Evolutionary conservation across 805 yeast genomes (phyloP).

Genomic region (Wickerhamiella allomyrinae): DNA sequence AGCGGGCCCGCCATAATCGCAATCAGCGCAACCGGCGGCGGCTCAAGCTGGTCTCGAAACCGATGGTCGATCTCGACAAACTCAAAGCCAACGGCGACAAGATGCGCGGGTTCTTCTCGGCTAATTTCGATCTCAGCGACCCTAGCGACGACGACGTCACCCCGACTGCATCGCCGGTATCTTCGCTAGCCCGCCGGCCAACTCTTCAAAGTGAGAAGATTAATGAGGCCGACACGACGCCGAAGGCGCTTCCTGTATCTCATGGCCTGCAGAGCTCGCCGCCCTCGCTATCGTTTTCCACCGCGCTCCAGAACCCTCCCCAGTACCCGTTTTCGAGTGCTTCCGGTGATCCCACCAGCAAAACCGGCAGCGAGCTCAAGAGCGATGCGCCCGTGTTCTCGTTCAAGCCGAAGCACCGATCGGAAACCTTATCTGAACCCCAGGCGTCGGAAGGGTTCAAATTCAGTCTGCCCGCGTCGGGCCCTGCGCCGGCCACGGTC

Average conservation of each 20-base stretch:
- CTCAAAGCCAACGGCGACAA: conserved; percentile 15
- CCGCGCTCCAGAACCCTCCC: background rate
- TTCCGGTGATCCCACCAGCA: background rate
- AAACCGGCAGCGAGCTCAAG: background rate
- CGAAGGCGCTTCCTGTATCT: too few relatives aligned
- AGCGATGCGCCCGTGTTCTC: background rate
- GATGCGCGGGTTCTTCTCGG: conserved; percentile 25
- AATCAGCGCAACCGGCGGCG: conserved; percentile 3
- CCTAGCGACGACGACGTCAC: conserved; percentile 16
- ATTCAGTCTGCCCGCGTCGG: too few relatives aligned
- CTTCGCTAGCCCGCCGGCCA: conserved; percentile 6
- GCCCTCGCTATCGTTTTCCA: background rate
- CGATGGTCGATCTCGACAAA: conserved; percentile 10
- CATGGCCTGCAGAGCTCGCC: background rate
- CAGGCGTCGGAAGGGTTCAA: too few relatives aligned
- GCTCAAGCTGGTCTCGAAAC: conserved; percentile 10
- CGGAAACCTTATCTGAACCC: background rate
- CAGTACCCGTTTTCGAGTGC: background rate
- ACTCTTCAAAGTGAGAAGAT: conserved; percentile 10
- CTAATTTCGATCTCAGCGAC: conserved; percentile 22
- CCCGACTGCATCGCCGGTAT: background rate
- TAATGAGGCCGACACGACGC: too few relatives aligned
- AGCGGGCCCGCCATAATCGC: background rate
- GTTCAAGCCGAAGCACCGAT: background rate
- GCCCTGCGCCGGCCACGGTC: too few relatives aligned